Evolutionary conservation across 306 rosid species (phyloP).

Genomic region (Cyamopsis tetragonoloba): DNA sequence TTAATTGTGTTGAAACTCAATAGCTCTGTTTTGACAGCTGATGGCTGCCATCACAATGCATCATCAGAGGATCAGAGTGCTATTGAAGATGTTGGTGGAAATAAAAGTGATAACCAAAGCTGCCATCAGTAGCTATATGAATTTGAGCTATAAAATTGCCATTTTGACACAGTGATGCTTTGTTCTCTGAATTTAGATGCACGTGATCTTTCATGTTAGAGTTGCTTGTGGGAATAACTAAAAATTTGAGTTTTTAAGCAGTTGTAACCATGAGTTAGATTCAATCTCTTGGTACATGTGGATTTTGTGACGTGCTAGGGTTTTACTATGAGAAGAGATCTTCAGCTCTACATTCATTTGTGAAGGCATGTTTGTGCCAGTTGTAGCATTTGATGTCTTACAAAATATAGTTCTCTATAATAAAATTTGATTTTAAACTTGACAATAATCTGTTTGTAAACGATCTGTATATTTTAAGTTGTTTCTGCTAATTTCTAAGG

Average conservation of each 20-base stretch:
- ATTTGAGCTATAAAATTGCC: conserved; percentile 1
- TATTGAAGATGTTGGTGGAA: conserved; percentile 27
- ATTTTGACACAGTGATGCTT: conserved; percentile 18
- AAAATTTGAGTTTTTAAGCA: conserved; percentile 29
- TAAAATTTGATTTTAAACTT: conserved; percentile 25
- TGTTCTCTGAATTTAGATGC: conserved; percentile 26
- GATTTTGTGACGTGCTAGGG: conserved; percentile 31
- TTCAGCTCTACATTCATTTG: conserved; percentile 19
- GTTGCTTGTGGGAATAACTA: conserved; percentile 38
- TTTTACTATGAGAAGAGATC: conserved; percentile 18
- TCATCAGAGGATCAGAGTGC: conserved; percentile 40
- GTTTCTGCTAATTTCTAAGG: too few species aligned
- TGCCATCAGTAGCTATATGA: conserved; percentile 20
- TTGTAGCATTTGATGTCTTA: conserved; percentile 34
- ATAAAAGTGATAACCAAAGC: conserved; percentile 30
- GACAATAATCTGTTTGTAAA: conserved; percentile 15
- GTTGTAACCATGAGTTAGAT: conserved; percentile 34
- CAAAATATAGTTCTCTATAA: conserved; percentile 27
- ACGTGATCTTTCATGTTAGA: neutral
- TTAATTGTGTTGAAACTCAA: neutral
- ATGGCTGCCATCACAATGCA: neutral
- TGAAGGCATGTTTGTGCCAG: conserved; percentile 21
- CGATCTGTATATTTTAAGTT: neutral
- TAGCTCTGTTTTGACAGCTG: conserved; percentile 29
- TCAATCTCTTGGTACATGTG: neutral